phyloP scores from a whole-genome alignment of 169 alveolate species.

The Plasmodium gaboni region DNA sequence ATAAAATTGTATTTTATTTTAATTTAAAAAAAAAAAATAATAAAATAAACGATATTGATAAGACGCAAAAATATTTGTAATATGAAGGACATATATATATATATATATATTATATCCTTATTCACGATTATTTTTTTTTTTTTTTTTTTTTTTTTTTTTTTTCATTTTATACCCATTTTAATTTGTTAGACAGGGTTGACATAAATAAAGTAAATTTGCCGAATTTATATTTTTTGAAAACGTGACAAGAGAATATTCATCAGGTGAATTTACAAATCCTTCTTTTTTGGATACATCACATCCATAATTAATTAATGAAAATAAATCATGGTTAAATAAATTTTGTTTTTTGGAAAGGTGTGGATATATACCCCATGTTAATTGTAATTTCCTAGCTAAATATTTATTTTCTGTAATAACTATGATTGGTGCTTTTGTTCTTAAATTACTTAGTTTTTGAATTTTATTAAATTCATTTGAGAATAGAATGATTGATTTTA shows the following conservation, averaged over 20 bases:
- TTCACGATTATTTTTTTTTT: no score
- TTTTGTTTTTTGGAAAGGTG: slow-evolving; percentile 69
- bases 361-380: slow-evolving; percentile 85
- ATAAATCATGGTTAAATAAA: slow-evolving; percentile 9
- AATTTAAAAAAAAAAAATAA: no score
- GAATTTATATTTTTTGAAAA: slow-evolving; percentile 71
- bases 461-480: slow-evolving; percentile 80
- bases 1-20: no score
- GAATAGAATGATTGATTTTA: slow-evolving; percentile 74
- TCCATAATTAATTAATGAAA: slow-evolving; percentile 67
- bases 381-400: slow-evolving; percentile 82
- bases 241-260: slow-evolving; percentile 67
- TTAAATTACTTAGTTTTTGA: slow-evolving; percentile 82
- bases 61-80: background rate
- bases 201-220: slow-evolving; percentile 64
- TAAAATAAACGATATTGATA: no score
- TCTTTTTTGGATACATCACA: slow-evolving; percentile 65
- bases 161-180: background rate
- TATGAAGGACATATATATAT: background rate
- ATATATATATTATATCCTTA: background rate
- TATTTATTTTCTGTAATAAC: slow-evolving; percentile 77
- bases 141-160: background rate
- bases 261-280: slow-evolving; percentile 64
- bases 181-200: slow-evolving; percentile 57
- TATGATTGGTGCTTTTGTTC: slow-evolving; percentile 81